Evolutionary conservation across 2,329 filamentous ascomycete genomes (phyloP), one percentile per base, ranked within the genome.

Genomic region (Penicillium sp.): DNA sequence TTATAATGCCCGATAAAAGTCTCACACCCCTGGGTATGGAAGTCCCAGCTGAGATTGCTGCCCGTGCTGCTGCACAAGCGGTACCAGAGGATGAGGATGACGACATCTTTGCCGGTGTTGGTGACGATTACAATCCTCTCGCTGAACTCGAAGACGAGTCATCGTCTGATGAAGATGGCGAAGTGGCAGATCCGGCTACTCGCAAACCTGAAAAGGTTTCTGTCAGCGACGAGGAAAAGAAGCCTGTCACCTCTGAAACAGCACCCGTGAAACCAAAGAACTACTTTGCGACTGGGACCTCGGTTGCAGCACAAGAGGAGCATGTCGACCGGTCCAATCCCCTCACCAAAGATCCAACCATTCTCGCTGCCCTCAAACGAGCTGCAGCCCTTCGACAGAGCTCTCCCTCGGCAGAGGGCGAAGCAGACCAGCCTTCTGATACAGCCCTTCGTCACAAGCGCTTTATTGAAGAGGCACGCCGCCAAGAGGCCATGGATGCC

Each of bases 351-450:
- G 91, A 97, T 66, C 88, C 91, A 2, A 84, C 88, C 2, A 87
- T 96, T 59, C 81, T 91, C 61, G 91, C 90, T 4, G 91, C 91
- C 0, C 82, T 99, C 66, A 90, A 91, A 74, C 91, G 91, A 72
- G 93, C 93, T 10, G 88, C 89, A 17, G 78, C 84, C 10, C 79
- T 91, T 52, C 71, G 73, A 33, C 69, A 72, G 48, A 45, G 77
- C 82, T 72, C 78, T 78, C 56, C 72, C 69, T 63, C 69, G 74
- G 61, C 53, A 4, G 64, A 57, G 12, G 63, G 73, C 6, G 73
- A 69, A 12, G 76, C 81, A 59, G 80, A 80, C 56, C 75, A 76
- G 6, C 83, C 84, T 3, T 82, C 86, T 61, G 84, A 84, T 1
- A 84, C 86, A 58, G 83, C 88, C 59, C 86, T 86, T 47, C 86